phyloP scores from a whole-genome alignment of 2,329 filamentous ascomycete genomes.

The Hypoxylon sp. region DNA sequence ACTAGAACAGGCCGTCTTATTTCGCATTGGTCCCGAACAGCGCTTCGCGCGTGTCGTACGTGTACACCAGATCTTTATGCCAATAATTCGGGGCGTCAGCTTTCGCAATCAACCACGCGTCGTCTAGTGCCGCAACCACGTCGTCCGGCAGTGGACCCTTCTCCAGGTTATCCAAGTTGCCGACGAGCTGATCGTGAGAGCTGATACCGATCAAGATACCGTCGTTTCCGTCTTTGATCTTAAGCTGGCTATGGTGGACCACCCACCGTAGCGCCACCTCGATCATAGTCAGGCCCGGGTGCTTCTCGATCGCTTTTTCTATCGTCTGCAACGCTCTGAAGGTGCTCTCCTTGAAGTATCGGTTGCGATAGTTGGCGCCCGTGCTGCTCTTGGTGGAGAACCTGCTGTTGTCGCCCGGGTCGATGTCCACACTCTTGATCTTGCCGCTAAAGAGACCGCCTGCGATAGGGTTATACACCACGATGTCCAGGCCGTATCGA shows the following conservation, averaged over 20 bases:
- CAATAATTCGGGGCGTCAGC: slow-evolving; percentile 64
- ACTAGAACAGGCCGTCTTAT: slow-evolving; percentile 28
- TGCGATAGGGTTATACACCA: slow-evolving; percentile 85
- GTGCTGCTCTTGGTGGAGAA: slow-evolving; percentile 68
- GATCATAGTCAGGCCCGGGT: slow-evolving; percentile 72
- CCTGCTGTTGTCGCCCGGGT: slow-evolving; percentile 72
- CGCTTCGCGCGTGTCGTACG: slow-evolving; percentile 71
- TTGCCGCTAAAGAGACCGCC: slow-evolving; percentile 86
- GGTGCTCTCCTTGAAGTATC: slow-evolving; percentile 77
- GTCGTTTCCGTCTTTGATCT: slow-evolving; percentile 65
- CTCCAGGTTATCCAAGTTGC: slow-evolving; percentile 69
- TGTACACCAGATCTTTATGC: slow-evolving; percentile 73
- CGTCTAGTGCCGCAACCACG: slow-evolving; percentile 78
- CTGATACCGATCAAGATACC: slow-evolving; percentile 71
- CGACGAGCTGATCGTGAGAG: slow-evolving; percentile 66
- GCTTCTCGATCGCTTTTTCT: slow-evolving; percentile 74
- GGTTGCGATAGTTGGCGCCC: slow-evolving; percentile 70
- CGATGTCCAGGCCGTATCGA: slow-evolving; percentile 81
- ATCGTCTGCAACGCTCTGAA: slow-evolving; percentile 74
- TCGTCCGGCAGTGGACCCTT: slow-evolving; percentile 81
- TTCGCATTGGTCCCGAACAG: slow-evolving; percentile 65
- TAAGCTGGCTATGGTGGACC: slow-evolving; percentile 74
- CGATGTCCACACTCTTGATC: slow-evolving; percentile 73
- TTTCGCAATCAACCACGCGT: slow-evolving; percentile 81
- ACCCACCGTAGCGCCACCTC: slow-evolving; percentile 81